Percentiles rank a stretch among this genome's conserved stretches.
phyloP scores from a whole-genome alignment of 2,329 filamentous ascomycete genomes.

The Penicillium corylophilum region DNA sequence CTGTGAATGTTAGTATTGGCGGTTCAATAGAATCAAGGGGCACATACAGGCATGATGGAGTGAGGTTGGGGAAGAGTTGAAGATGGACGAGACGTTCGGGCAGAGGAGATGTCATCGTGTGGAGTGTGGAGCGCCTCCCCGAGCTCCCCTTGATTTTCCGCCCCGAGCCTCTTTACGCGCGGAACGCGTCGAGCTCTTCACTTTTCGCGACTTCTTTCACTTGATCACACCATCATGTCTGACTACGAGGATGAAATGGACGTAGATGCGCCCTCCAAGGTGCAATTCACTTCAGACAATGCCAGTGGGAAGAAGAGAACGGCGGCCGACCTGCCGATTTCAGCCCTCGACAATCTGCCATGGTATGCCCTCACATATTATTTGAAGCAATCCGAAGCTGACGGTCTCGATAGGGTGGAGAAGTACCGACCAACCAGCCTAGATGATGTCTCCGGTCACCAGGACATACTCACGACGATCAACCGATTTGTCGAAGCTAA shows the following conservation, averaged over 20 bases:
- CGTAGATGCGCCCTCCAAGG: constrained; percentile 57
- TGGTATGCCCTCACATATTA: constrained; percentile 59
- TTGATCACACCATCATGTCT: constrained; percentile 44
- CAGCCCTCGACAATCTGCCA: constrained; percentile 89
- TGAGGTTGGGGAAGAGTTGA: constrained; percentile 14
- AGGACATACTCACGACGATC: constrained; percentile 95
- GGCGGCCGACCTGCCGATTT: constrained; percentile 87
- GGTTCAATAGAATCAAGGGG: not conserved
- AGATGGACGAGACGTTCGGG: constrained; percentile 9
- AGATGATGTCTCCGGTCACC: constrained; percentile 90
- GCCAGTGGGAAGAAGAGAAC: constrained; percentile 77
- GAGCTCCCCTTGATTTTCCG: constrained; percentile 38
- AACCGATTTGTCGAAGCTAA: constrained; percentile 97
- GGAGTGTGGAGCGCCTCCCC: constrained; percentile 14
- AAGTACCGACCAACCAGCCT: constrained; percentile 91
- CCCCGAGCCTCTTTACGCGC: constrained; percentile 45
- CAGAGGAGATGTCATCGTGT: constrained; percentile 32
- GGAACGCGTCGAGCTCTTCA: constrained; percentile 31
- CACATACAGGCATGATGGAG: constrained; percentile 47
- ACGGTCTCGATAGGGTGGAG: constrained; percentile 68
- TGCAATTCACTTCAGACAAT: constrained; percentile 71
- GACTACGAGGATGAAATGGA: constrained; percentile 68
- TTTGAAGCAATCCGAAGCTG: constrained; percentile 5
- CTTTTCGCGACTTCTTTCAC: constrained; percentile 10
- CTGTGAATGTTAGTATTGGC: constrained; percentile 46